phyloP scores from a whole-genome alignment of 139 green algal genomes.

The Limnomonas spitsbergensis region DNA sequence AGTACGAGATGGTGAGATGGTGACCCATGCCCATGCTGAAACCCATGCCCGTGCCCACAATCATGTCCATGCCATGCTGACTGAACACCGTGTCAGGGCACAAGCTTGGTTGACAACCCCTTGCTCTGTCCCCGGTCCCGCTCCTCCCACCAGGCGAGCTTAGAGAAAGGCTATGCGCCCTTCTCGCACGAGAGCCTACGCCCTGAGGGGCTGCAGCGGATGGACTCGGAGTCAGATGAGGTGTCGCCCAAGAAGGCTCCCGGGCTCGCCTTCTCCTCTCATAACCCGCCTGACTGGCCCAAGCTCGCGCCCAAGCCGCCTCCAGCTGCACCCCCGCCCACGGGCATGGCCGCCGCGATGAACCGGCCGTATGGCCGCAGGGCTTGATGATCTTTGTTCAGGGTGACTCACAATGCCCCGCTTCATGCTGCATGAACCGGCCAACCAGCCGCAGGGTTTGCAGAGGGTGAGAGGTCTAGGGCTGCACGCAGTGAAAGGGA shows the following conservation, averaged over 20 bases:
- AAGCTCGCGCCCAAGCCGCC: not conserved
- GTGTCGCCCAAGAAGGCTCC: not conserved
- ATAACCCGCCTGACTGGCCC: not conserved
- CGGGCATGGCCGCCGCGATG: not conserved
- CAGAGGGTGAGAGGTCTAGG: too few relatives aligned
- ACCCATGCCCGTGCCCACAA: not conserved
- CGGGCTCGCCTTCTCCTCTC: not conserved
- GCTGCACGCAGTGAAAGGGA: too few relatives aligned
- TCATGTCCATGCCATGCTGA: not conserved
- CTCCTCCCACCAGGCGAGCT: not conserved
- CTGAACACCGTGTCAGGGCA: not conserved
- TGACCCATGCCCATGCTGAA: not conserved
- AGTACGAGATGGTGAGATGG: slow-evolving; percentile 63
- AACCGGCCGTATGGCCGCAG: not conserved
- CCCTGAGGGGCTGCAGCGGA: slow-evolving; percentile 26
- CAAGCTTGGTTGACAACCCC: not conserved
- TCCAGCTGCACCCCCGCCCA: not conserved
- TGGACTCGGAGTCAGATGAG: not conserved
- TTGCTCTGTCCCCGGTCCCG: too few relatives aligned
- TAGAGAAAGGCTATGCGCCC: slow-evolving; percentile 32
- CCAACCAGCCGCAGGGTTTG: too few relatives aligned
- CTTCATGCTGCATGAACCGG: too few relatives aligned
- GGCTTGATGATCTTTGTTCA: too few relatives aligned
- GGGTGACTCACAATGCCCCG: too few relatives aligned
- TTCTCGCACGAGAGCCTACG: slow-evolving; percentile 38